phyloP scores from a whole-genome alignment of 129 eudicot genomes.

The Calendula officinalis region DNA sequence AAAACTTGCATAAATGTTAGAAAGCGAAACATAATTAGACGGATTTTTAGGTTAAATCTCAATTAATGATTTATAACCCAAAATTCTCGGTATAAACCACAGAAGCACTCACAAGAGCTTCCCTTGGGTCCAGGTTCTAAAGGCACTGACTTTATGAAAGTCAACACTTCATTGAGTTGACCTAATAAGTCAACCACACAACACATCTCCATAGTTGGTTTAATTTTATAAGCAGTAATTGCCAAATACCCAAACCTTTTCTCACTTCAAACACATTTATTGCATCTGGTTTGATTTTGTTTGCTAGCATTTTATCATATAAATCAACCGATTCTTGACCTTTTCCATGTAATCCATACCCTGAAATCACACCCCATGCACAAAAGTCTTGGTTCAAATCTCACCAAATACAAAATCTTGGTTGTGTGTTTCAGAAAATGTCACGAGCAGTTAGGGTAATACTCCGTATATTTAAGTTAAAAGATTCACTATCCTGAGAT shows the following conservation, averaged over 20 bases:
- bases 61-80: conserved; percentile 50
- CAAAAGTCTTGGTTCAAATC: no score
- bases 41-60: conserved; percentile 55
- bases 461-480: no score
- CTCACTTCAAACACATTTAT: conserved; percentile 44
- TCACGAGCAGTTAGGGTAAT: no score
- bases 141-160: conserved; percentile 49
- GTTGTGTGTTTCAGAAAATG: no score
- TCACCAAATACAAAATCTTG: no score
- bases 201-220: conserved; percentile 62
- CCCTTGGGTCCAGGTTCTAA: conserved; percentile 66
- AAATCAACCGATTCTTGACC: conserved; percentile 52
- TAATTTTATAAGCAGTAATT: conserved; percentile 21
- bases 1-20: conserved; percentile 52
- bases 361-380: conserved; percentile 40
- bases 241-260: conserved; percentile 42
- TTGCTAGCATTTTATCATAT: conserved; percentile 49
- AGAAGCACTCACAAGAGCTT: conserved; percentile 50
- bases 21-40: conserved; percentile 54
- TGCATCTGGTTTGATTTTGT: conserved; percentile 47
- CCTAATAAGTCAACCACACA: conserved; percentile 71
- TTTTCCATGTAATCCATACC: conserved; percentile 60
- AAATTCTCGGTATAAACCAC: conserved; percentile 37
- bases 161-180: conserved; percentile 46
- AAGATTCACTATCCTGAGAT: no score